Evolutionary conservation across 1,284 basidiomycete genomes (phyloP), one percentile per base, ranked within the genome.

Genomic region (Apiotrichum brassicae): DNA sequence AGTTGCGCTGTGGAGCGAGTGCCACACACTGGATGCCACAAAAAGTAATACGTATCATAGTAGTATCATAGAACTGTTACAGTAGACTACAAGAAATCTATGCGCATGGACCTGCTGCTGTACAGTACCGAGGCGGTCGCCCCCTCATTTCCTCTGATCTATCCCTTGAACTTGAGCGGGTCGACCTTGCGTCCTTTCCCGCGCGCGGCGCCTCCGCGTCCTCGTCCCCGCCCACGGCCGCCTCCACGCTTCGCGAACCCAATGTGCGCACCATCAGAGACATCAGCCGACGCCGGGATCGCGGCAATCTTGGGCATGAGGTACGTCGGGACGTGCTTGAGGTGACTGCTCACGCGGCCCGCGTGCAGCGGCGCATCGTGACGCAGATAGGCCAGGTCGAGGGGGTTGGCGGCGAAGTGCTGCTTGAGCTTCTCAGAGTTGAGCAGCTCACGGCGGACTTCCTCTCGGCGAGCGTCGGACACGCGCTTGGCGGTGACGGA

Each of bases 371-470:
- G 86, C 60, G 92, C 91, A 72, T 99, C 95, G 72, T 98, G 95
- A 6, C 90, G 82, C 26, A 98, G 77, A 68, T 85, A 97, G 46
- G 91, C 90, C 18, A 97, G 77, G 66, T 97, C 94, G 8, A 89
- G 78, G 0, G 95, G 95, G 66, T 98, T 94, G 63, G 97, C 93
- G 64, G 97, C 93, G 56, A 98, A 98, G 72, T 98, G 94, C 2
- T 92, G 87, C 88, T 97, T 97, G 49, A 98, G 80, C 73, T 94
- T 97, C 62, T 95, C 89, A 42, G 87, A 91, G 67, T 95, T 94
- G 61, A 98, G 70, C 40, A 98, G 85, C 73, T 99, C 95, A 41
- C 83, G 76, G 72, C 95, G 94, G 62, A 98, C 76, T 73, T 98
- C 95, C 72, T 94, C 94, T 45, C 97, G 79, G 57, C 93, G 76